Percentiles rank a stretch among this genome's conserved stretches.
These are phyloP conservation scores for Chaetomium sp. DNA, from an alignment of 2,329 filamentous ascomycete species.

Conservation along the genomic window DNA sequence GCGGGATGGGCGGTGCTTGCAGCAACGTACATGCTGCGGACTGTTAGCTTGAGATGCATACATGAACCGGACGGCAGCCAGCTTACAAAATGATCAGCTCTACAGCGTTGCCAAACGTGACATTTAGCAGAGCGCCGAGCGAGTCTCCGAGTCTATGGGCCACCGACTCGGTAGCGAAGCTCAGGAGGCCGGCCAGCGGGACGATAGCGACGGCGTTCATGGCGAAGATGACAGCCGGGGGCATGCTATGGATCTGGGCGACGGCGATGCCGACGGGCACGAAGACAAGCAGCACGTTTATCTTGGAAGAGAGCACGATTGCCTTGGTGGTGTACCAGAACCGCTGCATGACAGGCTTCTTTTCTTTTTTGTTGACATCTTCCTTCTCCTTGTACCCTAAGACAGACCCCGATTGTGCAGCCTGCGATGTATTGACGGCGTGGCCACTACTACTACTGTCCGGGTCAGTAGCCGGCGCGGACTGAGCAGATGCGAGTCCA, in stretches of 20 bases:
- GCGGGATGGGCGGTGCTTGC: background rate
- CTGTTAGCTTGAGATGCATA: constrained; percentile 8
- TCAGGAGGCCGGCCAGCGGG: constrained; percentile 70
- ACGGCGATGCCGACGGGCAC: constrained; percentile 75
- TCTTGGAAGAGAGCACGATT: constrained; percentile 71
- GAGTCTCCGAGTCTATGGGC: constrained; percentile 72
- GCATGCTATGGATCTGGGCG: constrained; percentile 54
- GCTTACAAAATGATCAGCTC: constrained; percentile 72
- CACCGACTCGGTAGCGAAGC: constrained; percentile 74
- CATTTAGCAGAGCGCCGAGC: constrained; percentile 71
- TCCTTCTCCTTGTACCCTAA: constrained; percentile 43
- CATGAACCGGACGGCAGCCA: background rate
- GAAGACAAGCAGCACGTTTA: constrained; percentile 76
- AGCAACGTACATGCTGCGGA: constrained; percentile 56
- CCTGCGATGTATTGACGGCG: constrained; percentile 50
- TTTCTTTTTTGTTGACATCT: constrained; percentile 36
- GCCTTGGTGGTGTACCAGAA: constrained; percentile 57
- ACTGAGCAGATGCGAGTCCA: constrained; percentile 24
- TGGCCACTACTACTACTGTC: constrained; percentile 39
- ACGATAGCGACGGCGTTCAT: constrained; percentile 77
- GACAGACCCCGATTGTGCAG: constrained; percentile 60
- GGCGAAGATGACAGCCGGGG: constrained; percentile 67
- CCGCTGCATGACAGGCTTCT: constrained; percentile 38
- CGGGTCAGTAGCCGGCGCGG: constrained; percentile 30
- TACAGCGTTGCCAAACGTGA: constrained; percentile 78